Conservation (phyloP, 805 yeast genomes). For the Candida silvatica region DNA sequence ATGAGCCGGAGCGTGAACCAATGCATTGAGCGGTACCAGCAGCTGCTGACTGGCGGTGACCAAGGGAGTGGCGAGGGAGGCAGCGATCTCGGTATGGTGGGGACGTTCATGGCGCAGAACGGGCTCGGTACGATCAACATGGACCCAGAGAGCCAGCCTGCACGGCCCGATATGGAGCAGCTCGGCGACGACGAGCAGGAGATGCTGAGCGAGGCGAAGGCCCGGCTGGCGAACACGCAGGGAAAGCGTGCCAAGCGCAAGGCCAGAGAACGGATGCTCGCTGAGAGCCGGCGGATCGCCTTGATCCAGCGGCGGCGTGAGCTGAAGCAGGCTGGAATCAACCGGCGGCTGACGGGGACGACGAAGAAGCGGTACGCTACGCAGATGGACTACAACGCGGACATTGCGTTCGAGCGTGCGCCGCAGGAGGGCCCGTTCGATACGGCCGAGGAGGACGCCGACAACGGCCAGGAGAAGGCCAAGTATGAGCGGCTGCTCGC, state of each 20-base stretch:
- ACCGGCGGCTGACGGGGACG: conserved; percentile 34
- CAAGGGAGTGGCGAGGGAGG: conserved; percentile 21
- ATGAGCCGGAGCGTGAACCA: conserved; percentile 82
- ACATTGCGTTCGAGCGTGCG: conserved; percentile 66
- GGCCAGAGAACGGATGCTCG: conserved; percentile 74
- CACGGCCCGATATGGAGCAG: conserved; percentile 72
- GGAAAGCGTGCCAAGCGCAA: conserved; percentile 93
- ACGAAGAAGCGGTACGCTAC: conserved; percentile 45
- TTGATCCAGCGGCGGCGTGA: conserved; percentile 73
- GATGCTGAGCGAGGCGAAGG: conserved; percentile 91
- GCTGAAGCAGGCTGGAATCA: conserved; percentile 71
- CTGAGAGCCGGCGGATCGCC: conserved; percentile 70
- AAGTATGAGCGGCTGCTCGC: conserved; percentile 30
- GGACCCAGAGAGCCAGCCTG: conserved; percentile 69
- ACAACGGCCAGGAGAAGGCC: conserved; percentile 28
- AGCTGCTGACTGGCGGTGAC: conserved; percentile 44
- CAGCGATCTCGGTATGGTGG: conserved; percentile 14
- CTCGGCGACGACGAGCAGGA: conserved; percentile 85
- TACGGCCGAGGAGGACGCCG: conserved; percentile 45
- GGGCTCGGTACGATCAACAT: conserved; percentile 52
- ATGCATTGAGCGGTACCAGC: conserved; percentile 79
- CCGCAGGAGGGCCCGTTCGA: conserved; percentile 68
- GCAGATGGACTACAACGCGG: conserved; percentile 76
- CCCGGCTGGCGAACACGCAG: conserved; percentile 83
- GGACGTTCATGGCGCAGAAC: conserved; percentile 9